Percentiles rank a stretch among this genome's conserved stretches.
These are phyloP conservation scores for Daldinia caldariorum DNA, from an alignment of 495 filamentous ascomycete species.

Conservation along the genomic window DNA sequence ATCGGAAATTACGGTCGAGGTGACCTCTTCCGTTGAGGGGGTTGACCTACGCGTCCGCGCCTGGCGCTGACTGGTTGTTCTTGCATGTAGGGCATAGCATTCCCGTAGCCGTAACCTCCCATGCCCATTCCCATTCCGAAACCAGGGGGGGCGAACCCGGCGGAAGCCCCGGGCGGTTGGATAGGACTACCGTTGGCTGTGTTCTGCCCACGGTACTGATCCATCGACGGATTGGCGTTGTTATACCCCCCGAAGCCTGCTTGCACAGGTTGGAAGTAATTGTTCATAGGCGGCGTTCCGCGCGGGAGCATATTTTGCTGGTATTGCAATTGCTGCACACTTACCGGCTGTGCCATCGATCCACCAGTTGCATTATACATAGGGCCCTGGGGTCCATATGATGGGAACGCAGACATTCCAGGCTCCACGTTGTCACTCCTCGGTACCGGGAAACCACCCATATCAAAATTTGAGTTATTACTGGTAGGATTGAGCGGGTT, in stretches of 20 bases:
- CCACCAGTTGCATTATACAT: slow-evolving; percentile 63
- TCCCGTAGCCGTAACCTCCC: slow-evolving; percentile 57
- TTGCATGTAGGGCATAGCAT: slow-evolving; percentile 58
- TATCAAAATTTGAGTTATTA: slow-evolving; percentile 52
- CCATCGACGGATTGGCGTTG: slow-evolving; percentile 55
- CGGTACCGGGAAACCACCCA: slow-evolving; percentile 61
- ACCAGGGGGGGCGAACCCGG: slow-evolving; percentile 57
- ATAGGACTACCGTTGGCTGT: slow-evolving; percentile 59
- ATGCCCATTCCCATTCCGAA: slow-evolving; percentile 62
- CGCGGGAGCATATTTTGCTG: slow-evolving; percentile 67
- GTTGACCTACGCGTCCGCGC: slow-evolving; percentile 64
- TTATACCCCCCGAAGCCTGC: slow-evolving; percentile 59
- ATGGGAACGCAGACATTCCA: slow-evolving; percentile 61
- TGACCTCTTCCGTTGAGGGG: slow-evolving; percentile 47
- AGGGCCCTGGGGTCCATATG: slow-evolving; percentile 58
- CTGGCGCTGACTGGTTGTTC: slow-evolving; percentile 60
- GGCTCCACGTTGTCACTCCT: slow-evolving; percentile 67
- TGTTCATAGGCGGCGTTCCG: slow-evolving; percentile 60
- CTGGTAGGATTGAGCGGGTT: slow-evolving; percentile 53
- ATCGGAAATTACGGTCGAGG: slow-evolving; percentile 40
- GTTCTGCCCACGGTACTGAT: slow-evolving; percentile 60
- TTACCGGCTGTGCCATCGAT: slow-evolving; percentile 61
- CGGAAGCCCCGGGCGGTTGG: slow-evolving; percentile 49
- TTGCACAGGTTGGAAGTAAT: slow-evolving; percentile 60
- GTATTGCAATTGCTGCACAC: slow-evolving; percentile 65